A percentile compares a stretch with the other conserved stretches of the same genome.
Evolutionary conservation across 257 asterid genomes (phyloP).

Genomic region (Plantago ovata): DNA sequence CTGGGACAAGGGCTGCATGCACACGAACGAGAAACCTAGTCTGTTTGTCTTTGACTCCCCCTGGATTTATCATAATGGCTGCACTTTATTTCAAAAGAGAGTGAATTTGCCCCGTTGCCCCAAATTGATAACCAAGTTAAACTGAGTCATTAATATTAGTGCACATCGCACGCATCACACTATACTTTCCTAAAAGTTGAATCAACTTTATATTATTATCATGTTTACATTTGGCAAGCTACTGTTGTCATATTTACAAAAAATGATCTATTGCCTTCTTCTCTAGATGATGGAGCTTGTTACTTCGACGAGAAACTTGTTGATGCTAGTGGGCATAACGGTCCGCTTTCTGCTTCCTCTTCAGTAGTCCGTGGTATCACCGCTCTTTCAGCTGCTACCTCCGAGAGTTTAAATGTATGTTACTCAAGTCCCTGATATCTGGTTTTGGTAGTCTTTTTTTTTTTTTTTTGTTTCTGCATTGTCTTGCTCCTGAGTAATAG

Average conservation of each 20-base stretch:
- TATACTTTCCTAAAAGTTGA: too few relatives aligned
- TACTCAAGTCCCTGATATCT: slow-evolving; percentile 5
- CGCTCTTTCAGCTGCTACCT: slow-evolving; percentile 60
- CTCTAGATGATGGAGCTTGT: slow-evolving; percentile 80
- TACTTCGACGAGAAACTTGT: slow-evolving; percentile 87
- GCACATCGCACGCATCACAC: too few relatives aligned
- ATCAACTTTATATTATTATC: too few relatives aligned
- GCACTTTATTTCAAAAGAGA: too few relatives aligned
- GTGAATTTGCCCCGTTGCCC: too few relatives aligned
- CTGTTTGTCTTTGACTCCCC: too few relatives aligned
- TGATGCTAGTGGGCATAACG: slow-evolving; percentile 66
- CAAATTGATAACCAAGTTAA: too few relatives aligned
- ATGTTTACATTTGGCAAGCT: too few relatives aligned
- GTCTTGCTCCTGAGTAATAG: slow-evolving; percentile 12
- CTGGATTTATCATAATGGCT: too few relatives aligned
- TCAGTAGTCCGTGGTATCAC: slow-evolving; percentile 76
- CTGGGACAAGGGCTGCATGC: too few relatives aligned
- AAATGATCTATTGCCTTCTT: slow-evolving; percentile 7
- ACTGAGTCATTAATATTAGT: too few relatives aligned
- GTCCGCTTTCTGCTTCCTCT: slow-evolving; percentile 85
- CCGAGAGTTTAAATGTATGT: slow-evolving; percentile 67
- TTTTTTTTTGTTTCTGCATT: slow-evolving; percentile 4
- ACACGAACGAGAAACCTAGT: too few relatives aligned
- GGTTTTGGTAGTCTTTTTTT: neutral
- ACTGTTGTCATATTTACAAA: slow-evolving; percentile 14